Percentiles rank a stretch among this genome's conserved stretches.
Evolutionary conservation across 257 asterid genomes (phyloP).

Genomic region (Ophiorrhiza pumila): DNA sequence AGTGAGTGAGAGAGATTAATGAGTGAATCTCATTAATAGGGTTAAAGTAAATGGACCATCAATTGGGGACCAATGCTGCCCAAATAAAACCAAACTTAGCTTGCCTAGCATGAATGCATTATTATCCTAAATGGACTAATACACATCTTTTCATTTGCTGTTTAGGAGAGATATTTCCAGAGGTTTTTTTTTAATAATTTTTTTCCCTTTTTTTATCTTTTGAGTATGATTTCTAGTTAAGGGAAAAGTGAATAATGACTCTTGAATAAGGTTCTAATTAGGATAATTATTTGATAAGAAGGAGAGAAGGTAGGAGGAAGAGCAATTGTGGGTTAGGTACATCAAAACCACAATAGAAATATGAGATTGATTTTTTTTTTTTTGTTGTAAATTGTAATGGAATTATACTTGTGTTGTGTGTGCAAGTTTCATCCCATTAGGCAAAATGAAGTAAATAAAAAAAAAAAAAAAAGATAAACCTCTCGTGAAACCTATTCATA

Average conservation of each 20-base stretch:
- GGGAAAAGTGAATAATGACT: neutral
- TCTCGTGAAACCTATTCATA: too few relatives aligned
- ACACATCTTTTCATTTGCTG: neutral
- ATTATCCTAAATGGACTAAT: neutral
- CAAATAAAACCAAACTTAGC: neutral
- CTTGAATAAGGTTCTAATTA: neutral
- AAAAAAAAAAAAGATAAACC: too few relatives aligned
- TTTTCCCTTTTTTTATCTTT: neutral
- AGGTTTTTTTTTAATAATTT: too few relatives aligned
- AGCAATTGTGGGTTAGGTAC: too few relatives aligned
- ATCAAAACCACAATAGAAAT: too few relatives aligned
- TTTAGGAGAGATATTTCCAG: neutral
- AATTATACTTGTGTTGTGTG: too few relatives aligned
- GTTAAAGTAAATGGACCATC: slow-evolving; percentile 23
- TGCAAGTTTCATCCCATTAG: too few relatives aligned
- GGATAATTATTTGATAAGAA: too few relatives aligned
- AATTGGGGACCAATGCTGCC: slow-evolving; percentile 8
- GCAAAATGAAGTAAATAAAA: too few relatives aligned
- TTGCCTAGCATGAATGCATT: neutral
- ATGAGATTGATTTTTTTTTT: too few relatives aligned
- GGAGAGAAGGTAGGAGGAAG: too few relatives aligned
- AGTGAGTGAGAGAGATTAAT: slow-evolving; percentile 17
- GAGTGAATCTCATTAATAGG: slow-evolving; percentile 13
- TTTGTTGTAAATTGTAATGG: too few relatives aligned
- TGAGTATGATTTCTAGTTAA: neutral